Evolutionary conservation across 2,329 filamentous ascomycete genomes (phyloP), one percentile per base, ranked within the genome.

Genomic region (Fusarium napiforme): DNA sequence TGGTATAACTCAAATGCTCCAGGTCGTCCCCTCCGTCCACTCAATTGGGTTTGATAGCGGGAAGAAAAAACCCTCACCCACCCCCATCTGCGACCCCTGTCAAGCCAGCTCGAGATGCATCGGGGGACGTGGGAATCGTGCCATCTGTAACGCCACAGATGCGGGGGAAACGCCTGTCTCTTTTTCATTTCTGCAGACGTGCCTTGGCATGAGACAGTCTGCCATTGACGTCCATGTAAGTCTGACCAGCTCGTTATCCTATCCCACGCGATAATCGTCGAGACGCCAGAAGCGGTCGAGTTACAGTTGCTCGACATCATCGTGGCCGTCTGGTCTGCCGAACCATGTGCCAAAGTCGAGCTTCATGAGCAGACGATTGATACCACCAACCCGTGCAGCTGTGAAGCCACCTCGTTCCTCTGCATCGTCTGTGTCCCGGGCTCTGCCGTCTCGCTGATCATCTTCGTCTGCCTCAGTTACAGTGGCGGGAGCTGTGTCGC

Each of bases 341-440:
- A 89, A 87, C 88, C 88, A 90, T 60, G 83, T 87, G 26, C 88
- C 89, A 80, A 90, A 90, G 78, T 97, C 95, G 76, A 98, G 84
- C 85, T 97, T 97, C 94, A 97, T 97, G 79, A 98, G 82, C 79
- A 98, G 82, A 66, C 93, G 87, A 83, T 97, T 94, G 50, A 98
- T 90, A 2, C 94, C 93, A 1, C 93, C 93, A 7, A 94, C 89
- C 68, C 92, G 90, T 70, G 90, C 87, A 2, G 94, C 92, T 36
- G 91, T 86, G 80, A 93, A 97, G 70, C 75, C 78, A 60, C 76
- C 75, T 34, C 76, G 78, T 43, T 80, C 80, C 56, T 72, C 75
- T 32, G 63, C 68, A 42, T 82, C 82, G 0, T 84, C 86, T 43
- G 84, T 84, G 37, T 87, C 85, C 42, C 80, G 77, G 26, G 76